Conservation (phyloP, 1,284 basidiomycete species). For the Tilletia caries region DNA sequence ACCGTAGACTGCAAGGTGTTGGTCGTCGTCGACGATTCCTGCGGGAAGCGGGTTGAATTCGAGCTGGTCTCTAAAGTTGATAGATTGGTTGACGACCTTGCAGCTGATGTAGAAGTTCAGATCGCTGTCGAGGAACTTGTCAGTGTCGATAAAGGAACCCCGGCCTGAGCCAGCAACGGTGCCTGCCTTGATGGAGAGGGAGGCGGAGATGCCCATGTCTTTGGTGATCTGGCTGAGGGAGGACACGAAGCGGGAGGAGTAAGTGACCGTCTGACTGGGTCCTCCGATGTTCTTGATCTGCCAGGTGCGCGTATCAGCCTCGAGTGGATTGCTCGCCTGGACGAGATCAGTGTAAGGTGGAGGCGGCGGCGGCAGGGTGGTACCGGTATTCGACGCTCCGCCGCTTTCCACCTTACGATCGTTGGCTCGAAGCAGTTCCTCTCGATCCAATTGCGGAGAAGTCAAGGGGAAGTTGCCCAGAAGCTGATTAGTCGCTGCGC, state of each 20-base stretch:
- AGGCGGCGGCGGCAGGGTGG: background rate
- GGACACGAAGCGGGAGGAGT: background rate
- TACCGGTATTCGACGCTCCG: background rate
- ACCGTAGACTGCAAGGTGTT: background rate
- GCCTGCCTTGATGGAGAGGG: constrained; percentile 13
- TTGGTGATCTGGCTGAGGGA: constrained; percentile 13
- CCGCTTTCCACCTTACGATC: background rate
- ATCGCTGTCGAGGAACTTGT: constrained; percentile 8
- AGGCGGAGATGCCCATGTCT: constrained; percentile 14
- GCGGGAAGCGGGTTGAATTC: constrained; percentile 8
- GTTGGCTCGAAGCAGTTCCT: background rate
- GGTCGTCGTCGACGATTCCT: background rate
- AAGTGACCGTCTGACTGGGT: constrained; percentile 14
- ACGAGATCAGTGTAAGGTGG: background rate
- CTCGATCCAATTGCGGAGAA: background rate
- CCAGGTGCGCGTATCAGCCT: too few species aligned
- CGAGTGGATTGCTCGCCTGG: background rate
- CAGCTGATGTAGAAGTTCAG: constrained; percentile 12
- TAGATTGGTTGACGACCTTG: constrained; percentile 5
- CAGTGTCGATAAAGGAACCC: constrained; percentile 5
- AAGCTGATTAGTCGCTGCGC: background rate
- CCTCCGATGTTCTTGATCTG: constrained; percentile 10
- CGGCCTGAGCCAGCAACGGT: constrained; percentile 10
- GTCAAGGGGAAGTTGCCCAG: background rate
- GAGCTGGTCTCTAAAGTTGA: constrained; percentile 11